A percentile compares a stretch with the other conserved stretches of the same genome.
Evolutionary conservation across 108 stramenopile species (phyloP).

Genomic region (Cyclotella choctawhatcheeana): DNA sequence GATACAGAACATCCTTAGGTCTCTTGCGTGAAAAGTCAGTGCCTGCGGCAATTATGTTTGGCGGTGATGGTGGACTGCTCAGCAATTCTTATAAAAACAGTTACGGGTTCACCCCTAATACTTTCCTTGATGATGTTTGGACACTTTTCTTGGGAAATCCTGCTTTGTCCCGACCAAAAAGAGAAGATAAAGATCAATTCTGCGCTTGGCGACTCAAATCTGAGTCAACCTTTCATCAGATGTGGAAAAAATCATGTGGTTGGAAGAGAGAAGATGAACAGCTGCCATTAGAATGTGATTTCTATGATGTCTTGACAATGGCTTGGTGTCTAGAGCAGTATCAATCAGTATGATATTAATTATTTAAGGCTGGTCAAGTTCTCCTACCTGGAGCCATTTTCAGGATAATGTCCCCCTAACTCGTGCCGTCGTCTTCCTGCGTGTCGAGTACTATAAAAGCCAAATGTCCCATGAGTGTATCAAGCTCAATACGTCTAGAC

Average conservation of each 20-base stretch:
- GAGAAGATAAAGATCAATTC: slow-evolving; percentile 7
- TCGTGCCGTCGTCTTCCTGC: not conserved
- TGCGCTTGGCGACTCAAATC: slow-evolving; percentile 20
- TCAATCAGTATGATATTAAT: not conserved
- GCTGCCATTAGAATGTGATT: slow-evolving; percentile 11
- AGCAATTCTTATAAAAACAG: slow-evolving; percentile 23
- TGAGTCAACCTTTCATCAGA: slow-evolving; percentile 10
- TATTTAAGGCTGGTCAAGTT: not conserved
- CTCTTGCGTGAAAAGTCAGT: slow-evolving; percentile 23
- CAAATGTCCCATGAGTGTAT: slow-evolving; percentile 45
- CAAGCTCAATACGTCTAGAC: slow-evolving; percentile 38
- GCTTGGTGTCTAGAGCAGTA: not conserved
- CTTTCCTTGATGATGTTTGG: slow-evolving; percentile 48
- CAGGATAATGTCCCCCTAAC: not conserved
- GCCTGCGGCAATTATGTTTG: slow-evolving; percentile 30
- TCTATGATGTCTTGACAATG: slow-evolving; percentile 11
- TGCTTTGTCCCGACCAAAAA: slow-evolving; percentile 9
- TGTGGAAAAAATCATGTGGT: slow-evolving; percentile 34
- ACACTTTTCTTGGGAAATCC: slow-evolving; percentile 19
- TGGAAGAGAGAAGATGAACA: slow-evolving; percentile 1
- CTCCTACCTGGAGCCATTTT: not conserved
- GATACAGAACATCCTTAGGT: slow-evolving; percentile 30
- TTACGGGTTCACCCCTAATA: slow-evolving; percentile 33
- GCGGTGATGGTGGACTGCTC: slow-evolving; percentile 33
- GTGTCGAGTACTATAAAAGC: slow-evolving; percentile 41